Base-by-base conservation (phyloP, 2,329 filamentous ascomycete genomes). In the Paracamarosporium sp. region DNA sequence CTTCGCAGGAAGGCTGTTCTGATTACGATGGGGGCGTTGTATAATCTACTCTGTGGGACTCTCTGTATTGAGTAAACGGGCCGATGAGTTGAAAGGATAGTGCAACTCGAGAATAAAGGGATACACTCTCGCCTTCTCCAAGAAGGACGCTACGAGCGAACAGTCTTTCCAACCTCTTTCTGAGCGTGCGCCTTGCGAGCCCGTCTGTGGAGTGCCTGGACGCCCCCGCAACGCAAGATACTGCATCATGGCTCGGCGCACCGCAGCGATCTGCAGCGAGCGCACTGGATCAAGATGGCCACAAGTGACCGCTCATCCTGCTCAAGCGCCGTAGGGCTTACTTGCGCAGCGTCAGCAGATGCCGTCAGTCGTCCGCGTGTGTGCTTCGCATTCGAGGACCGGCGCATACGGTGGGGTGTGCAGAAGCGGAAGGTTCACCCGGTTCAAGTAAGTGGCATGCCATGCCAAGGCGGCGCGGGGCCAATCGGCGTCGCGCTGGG, bases 401-500 rank as follows among this genome's bases (percentile, higher is more conserved):
- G 17, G 8, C 36, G 35, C 35, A 8, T 15, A 20, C 30, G 20
- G 38, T n/a, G 27, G 28, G 40, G 50, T 45, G 40, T 31, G 25
- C 25, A 9, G 3, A 12, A 25, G 12, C 28, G 30, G 38, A 1
- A 28, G 36, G 40, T 12, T 28, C 33, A 47, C 24, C 47, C 47
- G 35, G n/a, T n/a, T n/a, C n/a, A n/a, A n/a, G n/a, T n/a, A n/a
- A n/a, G n/a, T n/a, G n/a, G n/a, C n/a, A 40, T 30, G 20, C 13
- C 6, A 41, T 28, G 56, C 56, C 56, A 55, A 59, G 56, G 30
- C 28, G 25, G 22, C 15, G 31, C 30, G 24, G 43, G 40, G 52
- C 56, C 56, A 58, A 58, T 58, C 50, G 50, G 41, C 48, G 27
- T 24, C 20, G 43, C 12, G 27, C 46, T n/a, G 44, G 45, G 53